Base-by-base conservation (phyloP, 2,329 filamentous ascomycete species). In the Fusarium sp. region DNA sequence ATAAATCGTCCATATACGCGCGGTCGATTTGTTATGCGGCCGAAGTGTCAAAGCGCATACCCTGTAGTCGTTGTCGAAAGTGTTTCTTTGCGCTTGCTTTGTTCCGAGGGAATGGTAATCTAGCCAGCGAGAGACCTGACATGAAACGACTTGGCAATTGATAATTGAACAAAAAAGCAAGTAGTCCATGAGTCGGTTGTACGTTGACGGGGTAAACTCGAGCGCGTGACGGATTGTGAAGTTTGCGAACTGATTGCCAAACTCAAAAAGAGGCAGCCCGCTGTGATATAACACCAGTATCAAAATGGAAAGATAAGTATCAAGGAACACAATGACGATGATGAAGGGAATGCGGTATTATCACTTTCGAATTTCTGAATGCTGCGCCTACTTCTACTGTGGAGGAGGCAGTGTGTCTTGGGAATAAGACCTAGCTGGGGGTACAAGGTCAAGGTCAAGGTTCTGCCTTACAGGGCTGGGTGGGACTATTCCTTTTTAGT, bases 381-480 rank as follows among this genome's bases (percentile, higher is more conserved):
- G 55, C 63, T 66, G 62, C 63, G 63, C 63, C 63, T 48, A 61
- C 49, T 52, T 52, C n/a, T 29, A 42, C 24, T 55, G 40, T 61
- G 46, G 44, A 47, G 49, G 67, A 63, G 68, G 68, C 68, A 57
- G 68, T 70, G 68, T 25, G 68, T 25, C 37, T 37, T 12, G 34
- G 18, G 34, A 37, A 37, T 37, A 52, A 52, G 25, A 62, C 45
- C 24, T 40, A 41, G 32, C 20, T 27, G 27, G 32, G 32, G 47
- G 18, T 20, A n/a, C 29, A 40, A 41, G 29, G 29, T 45, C 40
- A 62, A 29, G 30, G 41, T 40, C 55, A 41, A 61, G 40, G 51
- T 58, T 54, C 51, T 72, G 66, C 69, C 69, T 72, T 55, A 65
- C 69, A 72, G 69, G 69, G 69, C 69, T 72, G 66, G 56, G 32